phyloP scores from a whole-genome alignment of 1,139 yeast genomes.

The Zygosaccharomyces sapae region DNA sequence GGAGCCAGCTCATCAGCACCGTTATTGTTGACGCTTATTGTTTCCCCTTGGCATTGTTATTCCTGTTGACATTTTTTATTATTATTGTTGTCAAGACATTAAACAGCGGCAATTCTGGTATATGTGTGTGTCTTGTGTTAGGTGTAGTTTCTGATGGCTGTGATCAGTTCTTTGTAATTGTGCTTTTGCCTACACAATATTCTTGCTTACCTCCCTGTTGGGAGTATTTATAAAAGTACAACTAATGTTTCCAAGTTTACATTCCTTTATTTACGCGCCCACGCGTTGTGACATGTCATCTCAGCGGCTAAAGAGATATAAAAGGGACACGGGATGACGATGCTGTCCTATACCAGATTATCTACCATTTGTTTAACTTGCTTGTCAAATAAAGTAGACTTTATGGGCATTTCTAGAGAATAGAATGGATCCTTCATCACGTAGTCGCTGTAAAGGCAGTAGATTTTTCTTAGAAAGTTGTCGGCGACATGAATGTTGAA shows the following conservation, averaged over 20 bases:
- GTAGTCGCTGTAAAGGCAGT: slow-evolving; percentile 73
- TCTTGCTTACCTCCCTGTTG: background rate
- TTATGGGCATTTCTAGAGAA: slow-evolving; percentile 91
- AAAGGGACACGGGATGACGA: background rate
- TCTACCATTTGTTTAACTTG: slow-evolving; percentile 35
- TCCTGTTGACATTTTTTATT: too few relatives aligned
- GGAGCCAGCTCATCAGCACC: too few relatives aligned
- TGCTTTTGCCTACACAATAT: too few relatives aligned
- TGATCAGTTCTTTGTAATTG: too few relatives aligned
- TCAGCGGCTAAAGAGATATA: background rate
- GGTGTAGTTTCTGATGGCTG: too few relatives aligned
- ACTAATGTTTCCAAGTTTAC: background rate
- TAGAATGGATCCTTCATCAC: slow-evolving; percentile 97
- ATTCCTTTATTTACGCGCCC: background rate
- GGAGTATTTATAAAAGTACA: background rate
- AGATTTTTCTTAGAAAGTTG: slow-evolving; percentile 54
- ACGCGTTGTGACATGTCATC: slow-evolving; percentile 1
- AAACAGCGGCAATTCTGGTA: too few relatives aligned
- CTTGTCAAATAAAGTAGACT: slow-evolving; percentile 70
- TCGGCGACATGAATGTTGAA: slow-evolving; percentile 43
- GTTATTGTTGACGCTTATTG: too few relatives aligned
- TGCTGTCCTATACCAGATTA: slow-evolving; percentile 13
- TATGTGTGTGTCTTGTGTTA: too few relatives aligned
- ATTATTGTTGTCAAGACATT: too few relatives aligned
- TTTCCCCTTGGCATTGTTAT: too few relatives aligned